Conservation (phyloP, 345 rosid species). For the Cardamine resedifolia region DNA sequence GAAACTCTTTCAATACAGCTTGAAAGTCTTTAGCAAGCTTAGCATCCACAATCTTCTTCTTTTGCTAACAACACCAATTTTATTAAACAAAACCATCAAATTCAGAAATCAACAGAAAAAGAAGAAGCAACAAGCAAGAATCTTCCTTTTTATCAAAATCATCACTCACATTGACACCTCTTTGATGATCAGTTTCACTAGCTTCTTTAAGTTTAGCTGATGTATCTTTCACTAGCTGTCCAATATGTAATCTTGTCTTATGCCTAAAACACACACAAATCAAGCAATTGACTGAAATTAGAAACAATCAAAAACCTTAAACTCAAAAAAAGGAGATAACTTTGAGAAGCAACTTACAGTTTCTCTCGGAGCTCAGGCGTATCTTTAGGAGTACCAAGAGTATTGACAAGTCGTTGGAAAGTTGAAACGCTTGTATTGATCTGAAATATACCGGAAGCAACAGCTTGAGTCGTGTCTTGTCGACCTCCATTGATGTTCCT, state of each 20-base stretch:
- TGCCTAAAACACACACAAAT: conserved; percentile 43
- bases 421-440: conserved; percentile 87
- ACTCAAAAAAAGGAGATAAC: background rate
- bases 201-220: conserved; percentile 90
- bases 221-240: conserved; percentile 89
- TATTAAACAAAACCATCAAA: conserved; percentile 1
- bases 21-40: conserved; percentile 98
- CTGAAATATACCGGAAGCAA: conserved; percentile 90
- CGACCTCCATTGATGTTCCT: conserved; percentile 49
- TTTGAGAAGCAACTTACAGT: conserved; percentile 53
- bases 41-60: conserved; percentile 92
- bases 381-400: conserved; percentile 96
- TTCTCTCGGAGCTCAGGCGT: conserved; percentile 94
- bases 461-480: conserved; percentile 80
- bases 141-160: background rate
- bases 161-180: conserved; percentile 62
- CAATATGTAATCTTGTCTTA: conserved; percentile 79
- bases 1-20: conserved; percentile 91
- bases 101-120: background rate
- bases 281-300: background rate
- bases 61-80: conserved; percentile 47
- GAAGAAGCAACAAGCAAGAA: conserved; percentile 16
- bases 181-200: conserved; percentile 80
- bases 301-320: background rate
- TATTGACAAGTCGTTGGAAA: conserved; percentile 86